Evolutionary conservation across 306 rosid species (phyloP), one percentile per base, ranked within the genome.

Genomic region (Casuarina glauca): DNA sequence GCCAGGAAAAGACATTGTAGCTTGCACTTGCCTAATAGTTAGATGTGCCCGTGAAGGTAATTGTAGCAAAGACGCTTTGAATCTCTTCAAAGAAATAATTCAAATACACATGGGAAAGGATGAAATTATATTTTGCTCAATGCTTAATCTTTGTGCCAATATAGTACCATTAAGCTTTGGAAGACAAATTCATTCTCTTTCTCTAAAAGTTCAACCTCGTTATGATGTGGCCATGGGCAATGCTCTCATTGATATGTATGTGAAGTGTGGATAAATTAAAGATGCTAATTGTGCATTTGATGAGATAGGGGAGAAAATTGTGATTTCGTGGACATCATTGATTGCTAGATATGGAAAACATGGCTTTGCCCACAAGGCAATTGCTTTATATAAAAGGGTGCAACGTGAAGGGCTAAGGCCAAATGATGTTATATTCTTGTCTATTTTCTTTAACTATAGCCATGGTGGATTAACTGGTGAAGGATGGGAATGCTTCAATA

Each of bases 331-430:
- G 81, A 79, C 84, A 0, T 69, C 84, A 0, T 43, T 79, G 51
- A 83, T 83, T 72, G 46, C 81, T 10, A 81, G 87, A 53, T 79
- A 75, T 57, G 87, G 87, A 50, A 83, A 74, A 71, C 76, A 83
- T 55, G 84, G 83, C 9, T 43, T 41, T 38, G 87, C 75, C 71
- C 68, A 20, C 26, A 20, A 20, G 26, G 26, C 26, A 20, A 20
- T 20, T 20, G 26, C 26, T 20, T 20, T 20, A 20, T 20, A 20
- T 20, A 20, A 20, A 20, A 20, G 26, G 26, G 26, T 20, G 26
- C 26, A 20, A 20, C 26, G 26, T 20, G 26, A 20, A 20, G 26
- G 26, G 26, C 26, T 20, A 20, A 20, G 26, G 26, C 26, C 86
- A 3, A 83, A 83, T 39, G 81, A 75, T 19, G 44, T 83, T 58